A percentile compares a stretch with the other conserved stretches of the same genome.
These are phyloP conservation scores for Russula sp. DNA, from an alignment of 768 basidiomycete genomes.

Conservation along the genomic window DNA sequence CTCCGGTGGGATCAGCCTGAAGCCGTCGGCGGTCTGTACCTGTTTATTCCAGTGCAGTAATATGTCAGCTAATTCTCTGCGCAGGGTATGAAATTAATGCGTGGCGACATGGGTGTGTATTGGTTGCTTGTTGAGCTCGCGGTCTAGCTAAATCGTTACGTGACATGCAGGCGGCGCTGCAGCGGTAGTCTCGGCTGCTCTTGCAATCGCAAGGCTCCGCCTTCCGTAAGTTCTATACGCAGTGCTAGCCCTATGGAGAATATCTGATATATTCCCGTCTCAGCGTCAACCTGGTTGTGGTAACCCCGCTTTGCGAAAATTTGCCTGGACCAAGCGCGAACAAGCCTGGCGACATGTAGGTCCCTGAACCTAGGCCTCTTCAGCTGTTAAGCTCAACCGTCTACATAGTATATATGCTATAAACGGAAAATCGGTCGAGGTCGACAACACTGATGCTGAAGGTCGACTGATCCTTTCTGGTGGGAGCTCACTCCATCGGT, in stretches of 20 bases:
- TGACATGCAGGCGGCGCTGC: constrained; percentile 61
- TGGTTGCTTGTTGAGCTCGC: not conserved
- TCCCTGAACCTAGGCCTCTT: not conserved
- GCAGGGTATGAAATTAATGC: constrained; percentile 79
- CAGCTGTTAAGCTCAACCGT: not conserved
- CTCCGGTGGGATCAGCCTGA: constrained; percentile 82
- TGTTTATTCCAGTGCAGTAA: not conserved
- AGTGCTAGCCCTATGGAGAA: not conserved
- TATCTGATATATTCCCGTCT: not conserved
- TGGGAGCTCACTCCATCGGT: constrained; percentile 28
- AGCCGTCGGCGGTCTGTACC: constrained; percentile 55
- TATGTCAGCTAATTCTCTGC: not conserved
- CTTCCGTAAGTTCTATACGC: constrained; percentile 54
- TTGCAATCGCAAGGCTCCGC: constrained; percentile 74
- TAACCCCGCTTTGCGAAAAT: constrained; percentile 79
- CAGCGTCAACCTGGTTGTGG: constrained; percentile 69
- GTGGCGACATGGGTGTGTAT: constrained; percentile 73
- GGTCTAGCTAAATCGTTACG: not conserved
- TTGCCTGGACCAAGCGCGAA: constrained; percentile 62
- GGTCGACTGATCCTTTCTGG: constrained; percentile 72
- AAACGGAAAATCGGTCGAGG: constrained; percentile 83
- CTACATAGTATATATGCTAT: constrained; percentile 64
- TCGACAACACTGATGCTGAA: constrained; percentile 86
- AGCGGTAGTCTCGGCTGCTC: constrained; percentile 61
- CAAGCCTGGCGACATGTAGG: constrained; percentile 83